Percentiles rank a stretch among this genome's conserved stretches.
Evolutionary conservation across 108 stramenopile genomes (phyloP).

Genomic region (Fragilariopsis cylindrus): DNA sequence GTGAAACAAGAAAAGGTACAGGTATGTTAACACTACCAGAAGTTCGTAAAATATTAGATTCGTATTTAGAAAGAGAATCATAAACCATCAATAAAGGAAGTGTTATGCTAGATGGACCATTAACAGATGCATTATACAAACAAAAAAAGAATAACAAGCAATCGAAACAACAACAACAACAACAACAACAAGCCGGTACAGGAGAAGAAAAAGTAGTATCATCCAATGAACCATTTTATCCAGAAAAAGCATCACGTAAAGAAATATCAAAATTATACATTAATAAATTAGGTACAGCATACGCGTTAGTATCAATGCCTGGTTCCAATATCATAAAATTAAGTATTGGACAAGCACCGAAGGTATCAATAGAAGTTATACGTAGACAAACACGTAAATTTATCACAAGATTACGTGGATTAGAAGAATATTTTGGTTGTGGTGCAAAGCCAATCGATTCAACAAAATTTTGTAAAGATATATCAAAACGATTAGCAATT

Average conservation of each 20-base stretch:
- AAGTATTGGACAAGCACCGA: constrained; percentile 57
- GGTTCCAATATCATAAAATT: constrained; percentile 59
- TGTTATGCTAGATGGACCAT: constrained; percentile 70
- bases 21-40: constrained; percentile 76
- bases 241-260: constrained; percentile 53
- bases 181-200: too few relatives aligned
- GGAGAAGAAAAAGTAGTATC: not conserved
- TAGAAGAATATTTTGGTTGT: constrained; percentile 61
- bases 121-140: constrained; percentile 67
- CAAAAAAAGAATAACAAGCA: constrained; percentile 42
- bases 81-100: constrained; percentile 33
- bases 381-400: constrained; percentile 71
- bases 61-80: constrained; percentile 58
- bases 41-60: constrained; percentile 62
- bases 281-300: constrained; percentile 55
- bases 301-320: constrained; percentile 81
- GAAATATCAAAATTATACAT: constrained; percentile 57
- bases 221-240: constrained; percentile 23
- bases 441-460: constrained; percentile 50
- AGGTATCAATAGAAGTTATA: constrained; percentile 68
- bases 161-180: too few relatives aligned
- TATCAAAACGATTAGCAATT: constrained; percentile 73
- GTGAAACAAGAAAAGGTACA: constrained; percentile 72
- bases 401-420: constrained; percentile 63
- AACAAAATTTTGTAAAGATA: constrained; percentile 49